These are phyloP conservation scores for Yamadazyma oceani DNA, from an alignment of 1,139 yeast species.

Conservation along the genomic window DNA sequence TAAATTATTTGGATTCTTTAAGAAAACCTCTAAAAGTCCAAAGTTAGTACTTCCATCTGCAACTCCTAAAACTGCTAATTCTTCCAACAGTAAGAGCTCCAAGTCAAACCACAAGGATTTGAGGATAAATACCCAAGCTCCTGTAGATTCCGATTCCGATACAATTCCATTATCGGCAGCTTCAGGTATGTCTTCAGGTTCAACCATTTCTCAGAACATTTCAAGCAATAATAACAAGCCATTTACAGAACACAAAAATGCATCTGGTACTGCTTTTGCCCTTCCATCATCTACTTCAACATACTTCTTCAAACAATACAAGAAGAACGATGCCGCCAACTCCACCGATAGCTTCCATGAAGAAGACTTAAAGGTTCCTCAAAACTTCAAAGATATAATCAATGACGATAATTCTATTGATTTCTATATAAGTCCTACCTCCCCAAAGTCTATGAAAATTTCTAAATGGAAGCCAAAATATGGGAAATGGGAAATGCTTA, in stretches of 20 bases:
- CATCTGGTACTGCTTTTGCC: conserved; percentile 43
- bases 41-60: conserved; percentile 7
- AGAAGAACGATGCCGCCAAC: conserved; percentile 3
- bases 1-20: conserved; percentile 21
- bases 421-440: conserved; percentile 35
- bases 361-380: conserved; percentile 32
- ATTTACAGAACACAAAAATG: conserved; percentile 18
- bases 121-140: conserved; percentile 13
- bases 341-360: conserved; percentile 6
- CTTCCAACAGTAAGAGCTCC: not conserved
- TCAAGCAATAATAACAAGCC: conserved; percentile 4
- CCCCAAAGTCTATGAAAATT: conserved; percentile 39
- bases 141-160: conserved; percentile 18
- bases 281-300: conserved; percentile 47
- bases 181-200: conserved; percentile 14
- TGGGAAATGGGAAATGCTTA: conserved; percentile 50
- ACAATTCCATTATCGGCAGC: conserved; percentile 18
- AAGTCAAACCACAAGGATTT: conserved; percentile 15
- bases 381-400: conserved; percentile 36
- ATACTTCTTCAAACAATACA: conserved; percentile 38
- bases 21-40: conserved; percentile 16
- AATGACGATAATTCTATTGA: conserved; percentile 43
- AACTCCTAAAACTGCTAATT: conserved; percentile 6
- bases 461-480: conserved; percentile 45
- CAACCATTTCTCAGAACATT: conserved; percentile 15